phyloP scores from a whole-genome alignment of 371 early-diverging fungal species.

The Umbelopsis sp. region DNA sequence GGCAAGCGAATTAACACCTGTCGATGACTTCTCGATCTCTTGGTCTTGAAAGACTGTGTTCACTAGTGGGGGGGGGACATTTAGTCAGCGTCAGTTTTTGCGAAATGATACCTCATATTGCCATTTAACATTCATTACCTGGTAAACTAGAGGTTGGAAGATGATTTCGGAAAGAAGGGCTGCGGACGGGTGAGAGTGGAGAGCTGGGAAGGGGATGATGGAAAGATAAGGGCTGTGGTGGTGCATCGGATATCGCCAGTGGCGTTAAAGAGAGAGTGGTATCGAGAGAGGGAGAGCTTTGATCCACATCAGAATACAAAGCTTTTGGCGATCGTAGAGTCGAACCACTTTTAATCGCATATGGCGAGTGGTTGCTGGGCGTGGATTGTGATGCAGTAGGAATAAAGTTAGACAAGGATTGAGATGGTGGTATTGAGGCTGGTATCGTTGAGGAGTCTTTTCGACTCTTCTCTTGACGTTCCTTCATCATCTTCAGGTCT shows the following conservation, averaged over 20 bases:
- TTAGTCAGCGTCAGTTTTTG: not conserved
- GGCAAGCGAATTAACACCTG: not conserved
- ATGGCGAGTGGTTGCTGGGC: not conserved
- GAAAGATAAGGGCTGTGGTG: slow-evolving; percentile 1
- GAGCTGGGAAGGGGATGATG: slow-evolving; percentile 9
- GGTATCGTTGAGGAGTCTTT: slow-evolving; percentile 31
- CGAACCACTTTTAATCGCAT: not conserved
- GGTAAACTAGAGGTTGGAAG: slow-evolving; percentile 8
- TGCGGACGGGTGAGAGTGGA: slow-evolving; percentile 8
- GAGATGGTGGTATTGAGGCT: not conserved
- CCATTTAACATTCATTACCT: not conserved
- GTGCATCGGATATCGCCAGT: not conserved
- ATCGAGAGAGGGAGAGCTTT: not conserved
- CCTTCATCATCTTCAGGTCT: slow-evolving; percentile 30
- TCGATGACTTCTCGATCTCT: not conserved
- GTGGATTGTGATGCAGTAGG: not conserved
- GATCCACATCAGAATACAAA: not conserved
- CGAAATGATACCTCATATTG: not conserved
- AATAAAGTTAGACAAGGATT: not conserved
- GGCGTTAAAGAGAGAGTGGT: slow-evolving; percentile 13
- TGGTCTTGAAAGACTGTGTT: slow-evolving; percentile 4
- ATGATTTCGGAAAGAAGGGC: slow-evolving; percentile 10
- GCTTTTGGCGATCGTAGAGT: not conserved
- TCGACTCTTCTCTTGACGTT: slow-evolving; percentile 26
- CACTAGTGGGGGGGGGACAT: not conserved